These are phyloP conservation scores for Colletotrichum aenigma DNA, from an alignment of 2,329 filamentous ascomycete species.

Conservation along the genomic window DNA sequence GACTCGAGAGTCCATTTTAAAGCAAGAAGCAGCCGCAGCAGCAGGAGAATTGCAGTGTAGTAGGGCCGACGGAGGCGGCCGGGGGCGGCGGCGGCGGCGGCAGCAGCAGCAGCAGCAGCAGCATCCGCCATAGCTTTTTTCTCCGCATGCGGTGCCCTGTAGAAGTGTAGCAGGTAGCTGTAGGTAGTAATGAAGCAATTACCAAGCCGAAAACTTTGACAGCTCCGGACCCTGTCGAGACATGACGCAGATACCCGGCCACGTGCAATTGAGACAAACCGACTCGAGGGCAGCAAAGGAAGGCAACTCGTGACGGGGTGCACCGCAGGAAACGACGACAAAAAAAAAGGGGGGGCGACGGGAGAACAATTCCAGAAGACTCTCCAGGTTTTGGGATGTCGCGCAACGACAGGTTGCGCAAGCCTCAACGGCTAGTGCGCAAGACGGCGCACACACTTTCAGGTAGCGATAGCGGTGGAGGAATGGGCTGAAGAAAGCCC, in stretches of 20 bases:
- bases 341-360: not conserved
- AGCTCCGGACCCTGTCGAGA: constrained; percentile 11
- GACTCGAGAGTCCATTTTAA: not conserved
- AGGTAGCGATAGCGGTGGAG: not conserved
- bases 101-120: not conserved
- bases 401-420: not conserved
- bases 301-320: not conserved
- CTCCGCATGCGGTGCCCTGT: not conserved
- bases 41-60: not conserved
- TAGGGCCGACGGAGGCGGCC: not conserved
- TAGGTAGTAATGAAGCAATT: not conserved
- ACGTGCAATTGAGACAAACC: not conserved
- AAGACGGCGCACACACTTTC: not conserved
- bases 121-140: not conserved
- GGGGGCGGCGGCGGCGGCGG: no score
- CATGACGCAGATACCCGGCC: not conserved
- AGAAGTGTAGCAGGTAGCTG: not conserved
- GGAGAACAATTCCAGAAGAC: constrained; percentile 14
- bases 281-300: not conserved
- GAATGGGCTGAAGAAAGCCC: not conserved
- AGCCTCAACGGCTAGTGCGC: not conserved
- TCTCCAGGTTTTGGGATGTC: not conserved
- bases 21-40: not conserved
- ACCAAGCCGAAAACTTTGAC: not conserved
- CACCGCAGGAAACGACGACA: not conserved